Base-by-base conservation (phyloP, 208 protist species). In the Wallacemonas collosoma region DNA sequence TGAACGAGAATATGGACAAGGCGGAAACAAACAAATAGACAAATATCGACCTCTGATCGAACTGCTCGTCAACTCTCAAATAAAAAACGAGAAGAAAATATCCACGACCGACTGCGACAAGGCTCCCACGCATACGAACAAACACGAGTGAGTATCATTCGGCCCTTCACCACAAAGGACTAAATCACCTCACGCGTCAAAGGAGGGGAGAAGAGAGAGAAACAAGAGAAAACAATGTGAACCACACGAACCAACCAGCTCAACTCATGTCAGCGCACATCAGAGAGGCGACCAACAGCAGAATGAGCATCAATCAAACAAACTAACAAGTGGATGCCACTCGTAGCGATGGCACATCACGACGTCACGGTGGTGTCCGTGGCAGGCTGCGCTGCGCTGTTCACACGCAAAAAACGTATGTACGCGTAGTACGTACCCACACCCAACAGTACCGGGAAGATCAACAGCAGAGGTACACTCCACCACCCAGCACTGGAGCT, bases 381-480 rank as follows among this genome's bases (percentile, higher is more conserved):
- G 11, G 60, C 60, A 3, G 64, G 38, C 11, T 6, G 6, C 9
- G 36, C 67, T 2, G 55, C 36, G 40, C n/a, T 65, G 40, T 65
- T 65, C 40, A 51, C 14, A 14, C 60, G 60, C 39, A 89, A 56
- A 61, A 82, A 82, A 50, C 81, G 82, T 56, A 75, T 80, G 73
- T 90, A 90, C 36, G 87, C 72, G 76, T 79, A 81, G 54, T 86
- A 78, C 2, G 80, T 76, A 9, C 70, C 79, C 26, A 67, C 35
- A 38, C 77, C 51, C 51, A 90, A 57, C 56, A 64, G 55, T 3
- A 79, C 60, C 4, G 83, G 77, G 54, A 87, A 66, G 5, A 89
- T 35, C 17, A 93, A 72, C 40, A 89, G 71, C 14, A 93, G 60
- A 48, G 79, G 69, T 3, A 90, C 66, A 2, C 72, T 54, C 80